These are phyloP conservation scores for Populus simonii DNA, from an alignment of 345 rosid genomes.

Conservation along the genomic window DNA sequence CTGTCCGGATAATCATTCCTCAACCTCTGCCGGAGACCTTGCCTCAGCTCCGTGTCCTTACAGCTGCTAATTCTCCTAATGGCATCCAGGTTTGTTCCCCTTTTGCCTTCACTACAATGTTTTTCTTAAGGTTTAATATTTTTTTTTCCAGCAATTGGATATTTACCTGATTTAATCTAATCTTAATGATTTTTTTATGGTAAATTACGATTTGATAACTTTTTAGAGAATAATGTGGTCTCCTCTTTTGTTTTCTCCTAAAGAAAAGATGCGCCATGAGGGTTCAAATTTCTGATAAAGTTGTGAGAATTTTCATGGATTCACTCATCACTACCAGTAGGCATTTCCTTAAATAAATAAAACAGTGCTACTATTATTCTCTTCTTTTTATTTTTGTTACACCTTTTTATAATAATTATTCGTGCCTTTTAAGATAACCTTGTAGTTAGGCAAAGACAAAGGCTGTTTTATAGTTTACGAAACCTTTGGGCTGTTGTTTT, in stretches of 20 bases:
- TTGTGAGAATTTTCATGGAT: not conserved
- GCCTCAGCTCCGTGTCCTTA: constrained; percentile 63
- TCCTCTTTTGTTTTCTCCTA: not conserved
- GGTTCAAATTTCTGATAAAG: not conserved
- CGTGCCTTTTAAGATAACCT: too few relatives aligned
- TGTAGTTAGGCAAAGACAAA: too few relatives aligned
- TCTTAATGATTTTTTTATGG: not conserved
- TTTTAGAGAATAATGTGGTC: not conserved
- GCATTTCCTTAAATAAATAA: too few relatives aligned
- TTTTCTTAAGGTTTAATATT: not conserved
- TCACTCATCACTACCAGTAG: too few relatives aligned
- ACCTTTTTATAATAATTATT: too few relatives aligned
- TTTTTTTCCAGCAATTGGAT: not conserved
- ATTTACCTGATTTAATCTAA: not conserved
- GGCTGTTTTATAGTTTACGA: not conserved
- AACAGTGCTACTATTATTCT: not conserved
- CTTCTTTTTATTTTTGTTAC: not conserved
- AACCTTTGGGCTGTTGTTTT: not conserved
- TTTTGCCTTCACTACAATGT: too few relatives aligned
- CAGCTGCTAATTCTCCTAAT: constrained; percentile 69
- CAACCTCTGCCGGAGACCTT: constrained; percentile 45
- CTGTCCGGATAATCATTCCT: constrained; percentile 68
- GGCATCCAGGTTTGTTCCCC: constrained; percentile 72
- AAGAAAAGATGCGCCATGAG: too few relatives aligned
- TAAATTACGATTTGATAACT: not conserved